Evolutionary conservation across 2,329 filamentous ascomycete genomes (phyloP), one percentile per base, ranked within the genome.

Genomic region (Fusarium miscanthi): DNA sequence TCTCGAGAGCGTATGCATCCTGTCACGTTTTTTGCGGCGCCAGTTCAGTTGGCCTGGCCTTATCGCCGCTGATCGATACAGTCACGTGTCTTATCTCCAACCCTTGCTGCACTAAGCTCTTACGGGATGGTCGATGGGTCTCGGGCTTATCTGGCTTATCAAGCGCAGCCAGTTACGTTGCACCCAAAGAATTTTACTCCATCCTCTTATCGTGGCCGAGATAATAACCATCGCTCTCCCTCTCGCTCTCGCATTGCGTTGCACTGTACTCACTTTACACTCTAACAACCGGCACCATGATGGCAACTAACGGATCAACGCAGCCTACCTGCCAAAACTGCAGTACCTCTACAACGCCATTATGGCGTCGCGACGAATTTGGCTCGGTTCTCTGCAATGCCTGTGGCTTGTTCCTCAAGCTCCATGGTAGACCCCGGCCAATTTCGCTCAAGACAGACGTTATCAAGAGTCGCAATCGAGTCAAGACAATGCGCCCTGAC

Each of bases 361-460:
- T 99, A 80, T 99, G 96, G 96, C 93, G 96, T 78, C 92, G 96
- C 85, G 96, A 99, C 87, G 96, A 99, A 85, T 90, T 92, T 78
- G 96, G 96, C 75, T 93, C 94, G 2, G 95, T 99, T 41, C 92
- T 99, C 58, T 99, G 96, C 90, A 99, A 99, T 85, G 96, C 96
- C 79, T 99, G 96, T 84, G 96, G 96, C 67, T 89, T 99, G 63
- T 99, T 98, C 83, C 89, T 98, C 78, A 99, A 99, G 88, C 88
- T 99, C 76, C 96, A 99, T 81, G 95, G 95, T 73, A 93, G 95
- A 31, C 91, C 96, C 68, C 92, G 96, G 63, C 96, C 96, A 76
- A 98, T 97, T 81, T 97, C 94, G 77, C 89, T 99, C 78, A 99
- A 99, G 88, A 98, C 96, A 53, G 96, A 99, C 86, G 95, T 98